phyloP scores from a whole-genome alignment of 2,329 filamentous ascomycete genomes.

The Aspergillus ruber region DNA sequence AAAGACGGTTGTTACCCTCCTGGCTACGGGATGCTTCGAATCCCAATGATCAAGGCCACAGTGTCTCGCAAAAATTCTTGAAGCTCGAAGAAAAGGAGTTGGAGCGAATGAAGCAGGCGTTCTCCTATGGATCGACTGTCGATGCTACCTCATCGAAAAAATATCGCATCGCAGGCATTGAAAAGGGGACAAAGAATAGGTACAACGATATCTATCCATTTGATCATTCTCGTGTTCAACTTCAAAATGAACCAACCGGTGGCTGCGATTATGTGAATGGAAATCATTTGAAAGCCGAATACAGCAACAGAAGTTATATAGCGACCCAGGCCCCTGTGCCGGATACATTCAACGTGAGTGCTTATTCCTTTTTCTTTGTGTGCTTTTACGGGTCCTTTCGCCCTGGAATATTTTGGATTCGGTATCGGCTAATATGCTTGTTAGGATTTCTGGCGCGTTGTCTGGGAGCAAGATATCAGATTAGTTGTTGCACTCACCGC shows the following conservation, averaged over 20 bases:
- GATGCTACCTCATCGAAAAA: conserved; percentile 40
- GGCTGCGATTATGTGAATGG: conserved; percentile 94
- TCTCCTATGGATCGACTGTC: conserved; percentile 56
- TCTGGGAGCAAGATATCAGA: conserved; percentile 94
- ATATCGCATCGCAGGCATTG: conserved; percentile 81
- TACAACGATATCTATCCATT: conserved; percentile 98
- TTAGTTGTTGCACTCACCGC: conserved; percentile 96
- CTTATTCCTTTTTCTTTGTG: neutral
- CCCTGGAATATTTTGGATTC: neutral
- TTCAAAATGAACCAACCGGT: conserved; percentile 61
- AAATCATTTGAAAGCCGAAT: conserved; percentile 71
- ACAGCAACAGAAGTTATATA: conserved; percentile 89
- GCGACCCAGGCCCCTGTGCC: conserved; percentile 91
- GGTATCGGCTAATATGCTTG: conserved; percentile 2
- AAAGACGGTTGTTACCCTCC: conserved; percentile 54
- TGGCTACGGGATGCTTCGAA: conserved; percentile 72
- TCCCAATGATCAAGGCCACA: conserved; percentile 65
- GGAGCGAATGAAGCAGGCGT: conserved; percentile 81
- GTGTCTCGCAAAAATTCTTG: conserved; percentile 76
- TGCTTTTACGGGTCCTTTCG: no score
- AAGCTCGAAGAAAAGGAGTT: conserved; percentile 79
- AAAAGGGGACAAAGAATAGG: conserved; percentile 89
- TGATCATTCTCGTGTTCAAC: conserved; percentile 80
- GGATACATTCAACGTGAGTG: conserved; percentile 75
- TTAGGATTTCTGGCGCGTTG: conserved; percentile 93